Conservation (phyloP, 2,329 filamentous ascomycete species). For the Hymenoscyphus albidus region DNA sequence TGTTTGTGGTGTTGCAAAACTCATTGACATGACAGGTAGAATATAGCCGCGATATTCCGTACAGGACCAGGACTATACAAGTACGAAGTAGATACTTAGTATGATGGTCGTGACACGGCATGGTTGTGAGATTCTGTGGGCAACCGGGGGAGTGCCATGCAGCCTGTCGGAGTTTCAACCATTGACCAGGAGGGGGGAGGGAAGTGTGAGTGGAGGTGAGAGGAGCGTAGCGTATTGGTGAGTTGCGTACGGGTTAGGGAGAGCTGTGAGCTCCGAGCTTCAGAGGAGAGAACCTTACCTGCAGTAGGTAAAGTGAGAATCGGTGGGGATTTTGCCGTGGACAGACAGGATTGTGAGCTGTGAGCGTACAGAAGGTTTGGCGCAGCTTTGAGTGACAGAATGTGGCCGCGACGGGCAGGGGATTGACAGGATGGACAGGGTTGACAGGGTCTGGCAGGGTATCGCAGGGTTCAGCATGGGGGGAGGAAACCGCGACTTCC, state of each 20-base stretch:
- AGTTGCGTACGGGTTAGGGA: neutral
- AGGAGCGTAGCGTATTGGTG: neutral
- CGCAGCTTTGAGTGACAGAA: no score
- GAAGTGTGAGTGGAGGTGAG: neutral
- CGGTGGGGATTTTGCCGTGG: no score
- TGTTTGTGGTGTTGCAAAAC: slow-evolving; percentile 9
- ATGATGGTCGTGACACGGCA: slow-evolving; percentile 23
- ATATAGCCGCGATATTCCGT: slow-evolving; percentile 17
- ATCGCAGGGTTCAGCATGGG: no score
- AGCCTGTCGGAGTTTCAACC: slow-evolving; percentile 14
- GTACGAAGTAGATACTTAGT: neutral
- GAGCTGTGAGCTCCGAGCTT: no score
- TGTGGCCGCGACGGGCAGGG: no score
- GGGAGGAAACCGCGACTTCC: no score
- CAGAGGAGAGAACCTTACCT: no score
- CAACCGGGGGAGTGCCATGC: slow-evolving; percentile 18
- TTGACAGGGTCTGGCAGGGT: no score
- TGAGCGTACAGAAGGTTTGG: no score
- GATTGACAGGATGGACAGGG: no score
- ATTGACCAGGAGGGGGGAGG: slow-evolving; percentile 4
- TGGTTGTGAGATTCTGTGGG: slow-evolving; percentile 24
- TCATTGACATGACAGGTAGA: slow-evolving; percentile 14
- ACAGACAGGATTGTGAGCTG: no score
- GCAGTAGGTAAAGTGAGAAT: no score
- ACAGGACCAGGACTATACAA: slow-evolving; percentile 1